Conservation (phyloP, 805 yeast species). For the Zygosaccharomyces kombuchaensis region DNA sequence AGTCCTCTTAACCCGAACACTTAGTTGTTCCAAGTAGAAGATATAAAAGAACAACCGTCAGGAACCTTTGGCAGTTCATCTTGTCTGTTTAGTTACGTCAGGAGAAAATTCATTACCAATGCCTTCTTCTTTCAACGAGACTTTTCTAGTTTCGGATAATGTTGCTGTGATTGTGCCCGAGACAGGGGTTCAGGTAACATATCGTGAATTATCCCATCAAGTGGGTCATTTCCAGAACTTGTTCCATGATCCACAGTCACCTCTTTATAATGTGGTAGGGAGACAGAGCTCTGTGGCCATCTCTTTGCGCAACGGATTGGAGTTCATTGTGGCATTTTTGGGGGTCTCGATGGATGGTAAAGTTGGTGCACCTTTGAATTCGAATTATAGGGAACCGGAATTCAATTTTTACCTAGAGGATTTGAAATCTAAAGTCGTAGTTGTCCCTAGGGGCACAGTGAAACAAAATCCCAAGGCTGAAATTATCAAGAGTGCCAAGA, state of each 20-base stretch:
- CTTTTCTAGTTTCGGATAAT: conserved; percentile 36
- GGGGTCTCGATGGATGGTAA: conserved; percentile 53
- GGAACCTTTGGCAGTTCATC: background rate
- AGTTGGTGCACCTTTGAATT: conserved; percentile 67
- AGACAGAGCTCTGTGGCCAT: conserved; percentile 52
- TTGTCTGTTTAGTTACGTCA: background rate
- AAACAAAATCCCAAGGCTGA: conserved; percentile 34
- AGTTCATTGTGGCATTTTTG: conserved; percentile 52
- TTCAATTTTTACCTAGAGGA: conserved; percentile 63
- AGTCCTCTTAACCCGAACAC: background rate
- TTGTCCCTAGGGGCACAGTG: conserved; percentile 53
- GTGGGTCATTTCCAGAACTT: conserved; percentile 49
- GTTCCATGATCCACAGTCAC: conserved; percentile 40
- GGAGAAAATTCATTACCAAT: background rate
- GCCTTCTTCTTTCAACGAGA: conserved; percentile 39
- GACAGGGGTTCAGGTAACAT: conserved; percentile 42
- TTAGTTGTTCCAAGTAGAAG: background rate
- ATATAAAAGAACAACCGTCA: background rate
- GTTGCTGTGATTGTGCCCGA: conserved; percentile 47
- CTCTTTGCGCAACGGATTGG: conserved; percentile 57
- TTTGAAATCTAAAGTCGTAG: conserved; percentile 50
- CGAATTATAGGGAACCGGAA: conserved; percentile 56
- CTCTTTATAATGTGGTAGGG: conserved; percentile 34
- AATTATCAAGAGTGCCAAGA: conserved; percentile 48
- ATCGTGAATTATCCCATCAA: conserved; percentile 41